These are phyloP conservation scores for Epicoccum nigrum DNA, from an alignment of 2,329 filamentous ascomycete species.

Conservation along the genomic window DNA sequence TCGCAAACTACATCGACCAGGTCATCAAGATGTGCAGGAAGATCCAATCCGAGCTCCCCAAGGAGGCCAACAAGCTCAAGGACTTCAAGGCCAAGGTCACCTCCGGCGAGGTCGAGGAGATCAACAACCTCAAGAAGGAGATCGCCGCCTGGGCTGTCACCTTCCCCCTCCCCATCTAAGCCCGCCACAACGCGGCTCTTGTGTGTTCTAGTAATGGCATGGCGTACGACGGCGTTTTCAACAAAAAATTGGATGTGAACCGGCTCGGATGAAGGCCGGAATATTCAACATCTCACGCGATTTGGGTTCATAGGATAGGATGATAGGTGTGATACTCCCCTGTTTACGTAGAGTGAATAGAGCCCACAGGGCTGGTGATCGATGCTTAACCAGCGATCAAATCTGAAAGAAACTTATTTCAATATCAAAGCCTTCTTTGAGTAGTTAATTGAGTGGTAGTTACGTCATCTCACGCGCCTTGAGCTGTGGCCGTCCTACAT, in stretches of 20 bases:
- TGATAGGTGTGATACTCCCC: conserved; percentile 18
- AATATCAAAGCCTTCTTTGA: too few species aligned
- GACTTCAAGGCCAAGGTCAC: conserved; percentile 97
- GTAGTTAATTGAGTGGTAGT: too few species aligned
- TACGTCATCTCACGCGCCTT: too few species aligned
- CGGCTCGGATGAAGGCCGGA: conserved; percentile 15
- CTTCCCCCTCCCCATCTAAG: conserved; percentile 87
- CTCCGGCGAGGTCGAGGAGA: conserved; percentile 76
- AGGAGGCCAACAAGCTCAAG: conserved; percentile 99
- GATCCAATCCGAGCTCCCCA: conserved; percentile 82
- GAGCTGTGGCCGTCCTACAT: too few species aligned
- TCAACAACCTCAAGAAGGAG: conserved; percentile 86
- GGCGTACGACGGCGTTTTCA: conserved; percentile 34
- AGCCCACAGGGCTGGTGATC: conserved; percentile 7
- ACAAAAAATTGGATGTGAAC: conserved; percentile 27
- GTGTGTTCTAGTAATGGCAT: conserved; percentile 11
- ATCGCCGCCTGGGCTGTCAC: conserved; percentile 83
- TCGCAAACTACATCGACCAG: conserved; percentile 87
- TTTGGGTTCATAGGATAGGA: conserved; percentile 13
- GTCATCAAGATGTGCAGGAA: conserved; percentile 90
- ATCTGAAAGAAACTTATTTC: too few species aligned
- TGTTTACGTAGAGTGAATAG: conserved; percentile 15
- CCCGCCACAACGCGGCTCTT: not conserved
- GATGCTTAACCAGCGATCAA: conserved; percentile 24
- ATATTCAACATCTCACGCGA: conserved; percentile 37